Percentiles rank a stretch among this genome's conserved stretches.
phyloP scores from a whole-genome alignment of 2,329 filamentous ascomycete genomes.

The Corynespora cassiicola region DNA sequence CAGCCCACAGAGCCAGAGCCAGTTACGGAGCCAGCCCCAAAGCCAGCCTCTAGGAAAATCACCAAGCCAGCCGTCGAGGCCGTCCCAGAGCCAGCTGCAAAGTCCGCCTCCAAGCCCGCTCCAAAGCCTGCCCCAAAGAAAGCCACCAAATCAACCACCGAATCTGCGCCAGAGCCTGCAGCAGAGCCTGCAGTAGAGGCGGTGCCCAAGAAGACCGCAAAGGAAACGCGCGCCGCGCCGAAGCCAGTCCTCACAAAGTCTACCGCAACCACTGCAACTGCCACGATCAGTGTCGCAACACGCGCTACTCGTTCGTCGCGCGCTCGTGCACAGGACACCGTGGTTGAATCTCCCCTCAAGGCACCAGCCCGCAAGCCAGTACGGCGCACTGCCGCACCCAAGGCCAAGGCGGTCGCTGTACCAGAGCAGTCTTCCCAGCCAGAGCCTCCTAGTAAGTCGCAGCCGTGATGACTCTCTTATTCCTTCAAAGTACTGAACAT shows the following conservation, averaged over 20 bases:
- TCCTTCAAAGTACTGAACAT: too few species aligned
- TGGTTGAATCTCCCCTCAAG: constrained; percentile 31
- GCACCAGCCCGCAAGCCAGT: constrained; percentile 31
- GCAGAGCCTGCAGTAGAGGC: constrained; percentile 18
- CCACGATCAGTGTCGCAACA: constrained; percentile 14
- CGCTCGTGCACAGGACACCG: constrained; percentile 12
- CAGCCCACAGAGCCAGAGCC: too few species aligned
- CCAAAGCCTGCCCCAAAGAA: constrained; percentile 23
- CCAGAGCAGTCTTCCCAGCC: too few species aligned
- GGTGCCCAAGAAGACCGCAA: constrained; percentile 19
- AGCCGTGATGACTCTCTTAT: too few species aligned
- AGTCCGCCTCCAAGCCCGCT: too few species aligned
- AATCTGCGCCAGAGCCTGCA: constrained; percentile 24
- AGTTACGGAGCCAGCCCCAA: constrained; percentile 18
- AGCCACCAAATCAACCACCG: constrained; percentile 23
- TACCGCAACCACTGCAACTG: constrained; percentile 2
- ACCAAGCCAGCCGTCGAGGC: constrained; percentile 27
- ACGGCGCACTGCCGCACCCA: constrained; percentile 22
- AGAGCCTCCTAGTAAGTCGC: too few species aligned
- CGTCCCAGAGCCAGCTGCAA: constrained; percentile 19
- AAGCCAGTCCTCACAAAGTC: constrained; percentile 15
- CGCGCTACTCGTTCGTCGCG: constrained; percentile 10
- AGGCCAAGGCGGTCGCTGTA: constrained; percentile 11
- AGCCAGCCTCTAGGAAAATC: constrained; percentile 23
- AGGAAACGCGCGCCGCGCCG: constrained; percentile 25